These are phyloP conservation scores for Diaporthe longicolla DNA, from an alignment of 2,329 filamentous ascomycete species.

Conservation along the genomic window DNA sequence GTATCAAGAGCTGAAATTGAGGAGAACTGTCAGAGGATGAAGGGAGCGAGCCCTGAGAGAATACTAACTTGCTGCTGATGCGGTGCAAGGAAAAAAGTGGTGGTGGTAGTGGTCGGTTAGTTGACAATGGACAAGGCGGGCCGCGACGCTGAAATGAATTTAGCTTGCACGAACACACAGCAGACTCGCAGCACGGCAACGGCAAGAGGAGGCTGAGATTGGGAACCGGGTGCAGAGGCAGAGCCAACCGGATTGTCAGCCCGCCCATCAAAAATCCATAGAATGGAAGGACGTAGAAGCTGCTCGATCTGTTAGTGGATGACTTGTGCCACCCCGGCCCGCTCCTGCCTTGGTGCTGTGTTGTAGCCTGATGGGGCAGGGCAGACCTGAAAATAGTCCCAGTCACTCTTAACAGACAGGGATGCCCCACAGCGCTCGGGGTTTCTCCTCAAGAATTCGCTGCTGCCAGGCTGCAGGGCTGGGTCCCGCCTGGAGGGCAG, in stretches of 20 bases:
- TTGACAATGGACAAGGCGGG: conserved; percentile 20
- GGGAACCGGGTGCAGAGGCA: conserved; percentile 27
- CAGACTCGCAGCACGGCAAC: conserved; percentile 22
- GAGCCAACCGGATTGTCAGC: conserved; percentile 36
- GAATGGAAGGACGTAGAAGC: conserved; percentile 41
- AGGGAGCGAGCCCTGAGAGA: neutral
- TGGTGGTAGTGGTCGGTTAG: neutral
- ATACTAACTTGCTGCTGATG: conserved; percentile 20
- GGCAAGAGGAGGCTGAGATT: conserved; percentile 41
- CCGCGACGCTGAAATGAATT: conserved; percentile 34
- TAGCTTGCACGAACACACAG: conserved; percentile 19
- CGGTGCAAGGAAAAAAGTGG: conserved; percentile 7
- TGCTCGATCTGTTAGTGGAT: conserved; percentile 40
- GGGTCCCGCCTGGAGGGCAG: conserved; percentile 22
- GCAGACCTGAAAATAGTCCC: conserved; percentile 10
- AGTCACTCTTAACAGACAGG: conserved; percentile 28
- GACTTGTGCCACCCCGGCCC: neutral
- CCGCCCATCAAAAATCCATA: conserved; percentile 36
- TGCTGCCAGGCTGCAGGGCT: conserved; percentile 29
- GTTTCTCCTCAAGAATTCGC: conserved; percentile 12
- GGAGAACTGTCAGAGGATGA: neutral
- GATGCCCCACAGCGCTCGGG: conserved; percentile 39
- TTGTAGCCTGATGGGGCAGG: neutral
- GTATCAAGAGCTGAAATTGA: neutral
- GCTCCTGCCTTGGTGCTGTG: neutral